Conservation (phyloP, 139 green algal genomes). For the Chlamydomonas asymmetrica region DNA sequence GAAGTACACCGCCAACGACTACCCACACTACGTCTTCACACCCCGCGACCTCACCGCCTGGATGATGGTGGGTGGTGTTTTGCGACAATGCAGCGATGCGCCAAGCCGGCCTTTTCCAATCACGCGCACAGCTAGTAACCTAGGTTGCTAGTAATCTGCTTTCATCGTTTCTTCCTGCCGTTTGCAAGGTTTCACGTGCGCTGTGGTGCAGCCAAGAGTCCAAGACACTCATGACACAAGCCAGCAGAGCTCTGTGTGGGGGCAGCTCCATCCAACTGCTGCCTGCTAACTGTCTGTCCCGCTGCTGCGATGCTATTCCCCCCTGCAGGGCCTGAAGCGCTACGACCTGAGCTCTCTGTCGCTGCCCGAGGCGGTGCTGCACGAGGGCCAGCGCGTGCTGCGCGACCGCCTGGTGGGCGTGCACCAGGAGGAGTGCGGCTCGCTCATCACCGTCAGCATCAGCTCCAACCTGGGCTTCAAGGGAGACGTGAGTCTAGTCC, state of each 20-base stretch:
- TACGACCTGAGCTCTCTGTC: constrained; percentile 40
- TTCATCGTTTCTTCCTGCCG: no score
- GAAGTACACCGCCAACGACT: constrained; percentile 47
- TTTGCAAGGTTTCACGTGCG: no score
- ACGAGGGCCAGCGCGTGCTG: constrained; percentile 66
- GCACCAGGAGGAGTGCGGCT: constrained; percentile 16
- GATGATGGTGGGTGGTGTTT: no score
- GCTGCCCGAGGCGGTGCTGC: constrained; percentile 49
- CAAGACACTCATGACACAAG: no score
- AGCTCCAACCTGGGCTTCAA: constrained; percentile 23
- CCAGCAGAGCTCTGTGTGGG: no score
- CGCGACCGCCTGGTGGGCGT: constrained; percentile 56
- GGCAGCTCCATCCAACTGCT: no score
- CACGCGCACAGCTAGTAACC: no score
- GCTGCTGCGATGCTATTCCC: not conserved
- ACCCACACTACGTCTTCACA: constrained; percentile 71
- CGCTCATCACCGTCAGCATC: not conserved
- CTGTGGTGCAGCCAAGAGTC: no score
- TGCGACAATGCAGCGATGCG: no score
- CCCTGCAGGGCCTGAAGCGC: constrained; percentile 42
- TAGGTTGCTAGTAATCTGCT: no score
- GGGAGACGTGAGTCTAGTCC: constrained; percentile 11
- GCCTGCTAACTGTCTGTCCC: not conserved
- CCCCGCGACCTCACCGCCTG: constrained; percentile 65
- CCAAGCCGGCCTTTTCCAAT: no score